Conservation (phyloP, 148 eudicot species). For the Pharnaceum exiguum region DNA sequence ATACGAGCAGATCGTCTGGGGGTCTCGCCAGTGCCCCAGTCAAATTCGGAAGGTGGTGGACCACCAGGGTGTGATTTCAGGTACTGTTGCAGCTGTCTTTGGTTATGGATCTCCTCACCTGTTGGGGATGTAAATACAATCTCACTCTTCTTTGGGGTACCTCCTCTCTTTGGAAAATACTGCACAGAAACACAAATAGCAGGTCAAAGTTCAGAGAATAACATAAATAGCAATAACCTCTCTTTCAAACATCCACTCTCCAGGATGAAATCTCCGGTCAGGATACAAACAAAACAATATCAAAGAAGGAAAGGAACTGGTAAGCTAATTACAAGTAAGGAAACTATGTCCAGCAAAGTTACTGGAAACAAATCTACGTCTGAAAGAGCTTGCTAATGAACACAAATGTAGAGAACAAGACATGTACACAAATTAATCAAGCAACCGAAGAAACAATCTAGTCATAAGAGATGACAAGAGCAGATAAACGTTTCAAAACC, state of each 20-base stretch:
- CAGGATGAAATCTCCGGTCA: not conserved
- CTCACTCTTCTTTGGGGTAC: constrained; percentile 76
- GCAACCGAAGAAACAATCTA: no score
- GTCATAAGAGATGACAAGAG: no score
- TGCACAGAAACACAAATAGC: constrained; percentile 24
- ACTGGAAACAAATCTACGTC: no score
- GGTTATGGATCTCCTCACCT: constrained; percentile 76
- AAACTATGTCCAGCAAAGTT: no score
- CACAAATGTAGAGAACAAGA: no score
- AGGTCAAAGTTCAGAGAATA: not conserved
- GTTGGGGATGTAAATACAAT: constrained; percentile 78
- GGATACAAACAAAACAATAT: not conserved
- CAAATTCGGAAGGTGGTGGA: constrained; percentile 67
- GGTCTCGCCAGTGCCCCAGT: constrained; percentile 86
- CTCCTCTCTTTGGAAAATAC: constrained; percentile 67
- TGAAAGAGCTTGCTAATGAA: no score
- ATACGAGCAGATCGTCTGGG: constrained; percentile 86
- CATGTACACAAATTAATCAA: no score
- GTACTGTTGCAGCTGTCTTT: constrained; percentile 72
- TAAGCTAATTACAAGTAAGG: no score
- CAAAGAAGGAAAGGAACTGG: no score
- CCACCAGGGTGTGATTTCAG: constrained; percentile 83
- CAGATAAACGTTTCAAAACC: no score
- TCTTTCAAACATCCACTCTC: no score
- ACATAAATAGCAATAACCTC: not conserved